phyloP scores from a whole-genome alignment of 441 rosid species.

The Populus hybrid region DNA sequence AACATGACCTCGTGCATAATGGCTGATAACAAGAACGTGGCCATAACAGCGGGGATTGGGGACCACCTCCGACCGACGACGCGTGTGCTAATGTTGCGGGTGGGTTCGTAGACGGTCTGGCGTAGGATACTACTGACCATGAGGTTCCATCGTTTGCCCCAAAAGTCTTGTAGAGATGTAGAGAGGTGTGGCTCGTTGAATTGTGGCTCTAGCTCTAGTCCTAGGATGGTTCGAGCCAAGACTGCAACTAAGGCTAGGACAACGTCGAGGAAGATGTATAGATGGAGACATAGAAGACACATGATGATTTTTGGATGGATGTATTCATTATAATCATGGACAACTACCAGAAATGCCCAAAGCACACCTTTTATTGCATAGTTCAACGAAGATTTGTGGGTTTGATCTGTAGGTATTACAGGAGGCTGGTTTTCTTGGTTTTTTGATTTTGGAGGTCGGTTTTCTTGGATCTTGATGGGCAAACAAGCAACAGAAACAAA shows the following conservation, averaged over 20 bases:
- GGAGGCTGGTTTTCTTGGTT: neutral
- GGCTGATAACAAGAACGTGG: constrained; percentile 33
- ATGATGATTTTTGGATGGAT: constrained; percentile 28
- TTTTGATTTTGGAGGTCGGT: constrained; percentile 10
- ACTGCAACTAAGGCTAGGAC: constrained; percentile 18
- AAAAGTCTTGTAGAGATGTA: constrained; percentile 81
- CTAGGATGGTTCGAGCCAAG: constrained; percentile 36
- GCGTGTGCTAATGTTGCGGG: constrained; percentile 14
- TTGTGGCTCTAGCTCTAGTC: constrained; percentile 59
- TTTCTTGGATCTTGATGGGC: constrained; percentile 43
- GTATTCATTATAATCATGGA: constrained; percentile 18
- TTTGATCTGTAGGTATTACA: too few species aligned
- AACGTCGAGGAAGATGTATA: constrained; percentile 33
- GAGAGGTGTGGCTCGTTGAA: constrained; percentile 64
- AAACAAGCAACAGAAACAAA: constrained; percentile 52
- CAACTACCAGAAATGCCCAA: constrained; percentile 9
- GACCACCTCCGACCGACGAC: constrained; percentile 9
- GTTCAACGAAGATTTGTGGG: neutral
- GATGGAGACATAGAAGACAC: constrained; percentile 32
- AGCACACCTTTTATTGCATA: constrained; percentile 26
- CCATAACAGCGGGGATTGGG: constrained; percentile 22
- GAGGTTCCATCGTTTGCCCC: constrained; percentile 87
- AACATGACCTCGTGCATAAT: constrained; percentile 43
- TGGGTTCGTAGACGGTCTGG: constrained; percentile 51
- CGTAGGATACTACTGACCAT: constrained; percentile 56